Evolutionary conservation across 495 filamentous ascomycete species (phyloP).

Genomic region (Penicillium turbatum): DNA sequence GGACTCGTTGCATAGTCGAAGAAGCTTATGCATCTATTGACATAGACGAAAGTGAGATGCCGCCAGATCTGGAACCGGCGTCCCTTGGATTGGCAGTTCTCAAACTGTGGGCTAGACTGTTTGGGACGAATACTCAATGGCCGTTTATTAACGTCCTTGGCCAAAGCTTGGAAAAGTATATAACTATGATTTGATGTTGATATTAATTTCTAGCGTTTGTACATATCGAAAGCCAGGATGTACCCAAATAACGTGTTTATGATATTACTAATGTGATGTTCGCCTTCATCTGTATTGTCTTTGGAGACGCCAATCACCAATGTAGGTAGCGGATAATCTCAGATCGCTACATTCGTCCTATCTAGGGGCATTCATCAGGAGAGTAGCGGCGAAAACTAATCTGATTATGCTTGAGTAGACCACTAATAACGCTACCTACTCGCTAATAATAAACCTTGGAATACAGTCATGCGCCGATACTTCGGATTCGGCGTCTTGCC

Average conservation of each 20-base stretch:
- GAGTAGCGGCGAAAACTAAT: no score
- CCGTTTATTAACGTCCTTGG: slow-evolving; percentile 40
- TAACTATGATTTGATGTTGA: slow-evolving; percentile 26
- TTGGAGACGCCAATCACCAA: no score
- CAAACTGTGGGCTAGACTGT: slow-evolving; percentile 36
- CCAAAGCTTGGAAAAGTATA: slow-evolving; percentile 34
- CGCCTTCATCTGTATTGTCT: no score
- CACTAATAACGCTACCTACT: no score
- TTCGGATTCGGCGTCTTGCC: no score
- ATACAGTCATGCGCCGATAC: no score
- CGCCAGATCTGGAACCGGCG: slow-evolving; percentile 24
- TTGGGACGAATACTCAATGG: slow-evolving; percentile 39
- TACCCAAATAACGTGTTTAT: not conserved
- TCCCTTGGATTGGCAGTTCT: slow-evolving; percentile 33
- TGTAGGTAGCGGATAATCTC: no score
- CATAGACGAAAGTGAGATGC: slow-evolving; percentile 25
- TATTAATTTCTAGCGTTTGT: not conserved
- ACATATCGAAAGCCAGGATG: not conserved
- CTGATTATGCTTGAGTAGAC: no score
- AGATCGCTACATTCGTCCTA: no score
- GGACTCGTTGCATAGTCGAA: slow-evolving; percentile 36
- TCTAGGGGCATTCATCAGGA: no score
- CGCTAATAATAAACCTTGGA: no score
- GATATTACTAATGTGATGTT: not conserved
- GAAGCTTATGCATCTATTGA: slow-evolving; percentile 39